Percentiles rank a stretch among this genome's conserved stretches.
phyloP scores from a whole-genome alignment of 1,284 basidiomycete species.

The Naganishia liquefaciens region DNA sequence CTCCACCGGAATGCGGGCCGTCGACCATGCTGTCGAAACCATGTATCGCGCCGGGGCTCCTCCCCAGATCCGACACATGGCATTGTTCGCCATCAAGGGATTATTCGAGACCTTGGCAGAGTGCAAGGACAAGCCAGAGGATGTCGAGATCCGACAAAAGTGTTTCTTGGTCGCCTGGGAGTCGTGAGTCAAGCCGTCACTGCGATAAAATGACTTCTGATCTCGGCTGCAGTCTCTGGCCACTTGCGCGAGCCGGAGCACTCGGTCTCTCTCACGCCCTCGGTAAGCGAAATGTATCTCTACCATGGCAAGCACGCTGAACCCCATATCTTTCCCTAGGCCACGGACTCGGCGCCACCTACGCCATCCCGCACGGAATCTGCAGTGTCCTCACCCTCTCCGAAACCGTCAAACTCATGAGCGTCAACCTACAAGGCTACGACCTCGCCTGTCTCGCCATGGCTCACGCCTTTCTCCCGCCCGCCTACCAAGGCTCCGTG shows the following conservation, averaged over 20 bases:
- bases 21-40: slow-evolving; percentile 76
- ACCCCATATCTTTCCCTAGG: slow-evolving; percentile 31
- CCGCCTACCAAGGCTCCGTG: slow-evolving; percentile 11
- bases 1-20: slow-evolving; percentile 71
- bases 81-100: slow-evolving; percentile 58
- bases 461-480: slow-evolving; percentile 29
- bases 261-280: slow-evolving; percentile 72
- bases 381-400: slow-evolving; percentile 77
- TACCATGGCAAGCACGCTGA: not conserved
- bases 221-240: slow-evolving; percentile 14
- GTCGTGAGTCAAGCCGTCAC: slow-evolving; percentile 32
- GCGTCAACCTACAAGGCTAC: slow-evolving; percentile 50
- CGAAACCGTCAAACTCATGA: slow-evolving; percentile 63
- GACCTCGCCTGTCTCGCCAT: slow-evolving; percentile 32
- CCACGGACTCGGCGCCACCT: slow-evolving; percentile 73
- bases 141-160: slow-evolving; percentile 65
- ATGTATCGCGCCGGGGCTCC: slow-evolving; percentile 66
- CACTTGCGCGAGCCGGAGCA: slow-evolving; percentile 40
- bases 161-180: slow-evolving; percentile 76
- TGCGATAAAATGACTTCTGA: not conserved
- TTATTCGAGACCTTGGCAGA: slow-evolving; percentile 71
- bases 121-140: slow-evolving; percentile 60
- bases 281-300: slow-evolving; percentile 47
- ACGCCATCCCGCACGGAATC: slow-evolving; percentile 76
- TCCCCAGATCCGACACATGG: slow-evolving; percentile 57